Conservation (phyloP, 768 basidiomycete species). For the Cytidiella melzeri region DNA sequence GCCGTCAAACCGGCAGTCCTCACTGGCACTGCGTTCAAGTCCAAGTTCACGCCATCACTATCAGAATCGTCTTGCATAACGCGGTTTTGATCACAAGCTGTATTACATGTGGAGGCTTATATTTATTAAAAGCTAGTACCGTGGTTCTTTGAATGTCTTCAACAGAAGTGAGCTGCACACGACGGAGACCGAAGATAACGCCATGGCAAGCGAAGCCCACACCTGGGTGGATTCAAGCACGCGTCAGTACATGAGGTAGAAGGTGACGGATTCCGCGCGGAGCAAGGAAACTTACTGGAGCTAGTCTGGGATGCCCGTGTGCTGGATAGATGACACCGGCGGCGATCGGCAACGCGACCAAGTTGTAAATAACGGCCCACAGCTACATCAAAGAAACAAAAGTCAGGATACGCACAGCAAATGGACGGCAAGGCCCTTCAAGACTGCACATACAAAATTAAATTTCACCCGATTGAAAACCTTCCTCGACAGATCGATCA, state of each 20-base stretch:
- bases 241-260: not conserved
- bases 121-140: too few relatives aligned
- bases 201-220: slow-evolving; percentile 79
- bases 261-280: too few relatives aligned
- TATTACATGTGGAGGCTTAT: too few relatives aligned
- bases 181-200: slow-evolving; percentile 66
- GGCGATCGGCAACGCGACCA: slow-evolving; percentile 64
- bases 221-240: slow-evolving; percentile 56
- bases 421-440: too few relatives aligned
- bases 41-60: too few relatives aligned
- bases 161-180: slow-evolving; percentile 57
- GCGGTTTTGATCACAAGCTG: too few relatives aligned
- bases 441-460: slow-evolving; percentile 72
- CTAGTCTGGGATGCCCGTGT: slow-evolving; percentile 49
- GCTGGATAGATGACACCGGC: slow-evolving; percentile 74
- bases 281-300: slow-evolving; percentile 66
- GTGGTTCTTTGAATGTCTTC: slow-evolving; percentile 40
- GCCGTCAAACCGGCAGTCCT: too few relatives aligned
- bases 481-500: slow-evolving; percentile 56
- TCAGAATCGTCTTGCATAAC: too few relatives aligned
- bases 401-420: too few relatives aligned
- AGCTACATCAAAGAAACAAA: slow-evolving; percentile 34
- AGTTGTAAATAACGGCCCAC: slow-evolving; percentile 68
- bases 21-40: too few relatives aligned
- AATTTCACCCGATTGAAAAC: slow-evolving; percentile 67